These are phyloP conservation scores for Fusarium sterilihyphosum DNA, from an alignment of 2,329 filamentous ascomycete species.

Conservation along the genomic window DNA sequence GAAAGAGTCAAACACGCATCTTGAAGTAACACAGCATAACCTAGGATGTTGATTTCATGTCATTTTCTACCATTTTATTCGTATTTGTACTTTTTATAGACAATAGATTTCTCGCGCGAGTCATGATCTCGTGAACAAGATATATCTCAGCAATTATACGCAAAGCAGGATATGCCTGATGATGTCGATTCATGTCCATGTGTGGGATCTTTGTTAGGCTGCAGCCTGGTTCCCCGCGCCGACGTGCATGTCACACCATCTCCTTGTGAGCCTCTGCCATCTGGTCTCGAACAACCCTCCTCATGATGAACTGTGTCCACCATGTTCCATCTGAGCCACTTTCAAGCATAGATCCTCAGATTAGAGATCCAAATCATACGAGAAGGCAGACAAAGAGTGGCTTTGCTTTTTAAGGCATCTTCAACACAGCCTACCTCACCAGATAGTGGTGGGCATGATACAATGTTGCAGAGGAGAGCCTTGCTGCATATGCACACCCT, in stretches of 20 bases:
- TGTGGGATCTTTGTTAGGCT: neutral
- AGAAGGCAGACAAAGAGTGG: neutral
- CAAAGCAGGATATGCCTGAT: neutral
- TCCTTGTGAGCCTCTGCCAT: neutral
- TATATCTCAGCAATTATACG: neutral
- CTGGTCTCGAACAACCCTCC: neutral
- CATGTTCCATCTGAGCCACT: neutral
- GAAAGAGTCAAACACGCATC: neutral
- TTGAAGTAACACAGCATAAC: neutral
- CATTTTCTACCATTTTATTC: neutral
- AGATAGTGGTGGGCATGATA: neutral
- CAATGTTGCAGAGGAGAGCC: neutral
- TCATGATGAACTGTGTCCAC: neutral
- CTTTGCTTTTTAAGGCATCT: neutral
- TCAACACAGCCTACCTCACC: neutral
- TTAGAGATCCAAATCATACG: neutral
- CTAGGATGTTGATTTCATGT: neutral
- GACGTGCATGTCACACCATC: neutral
- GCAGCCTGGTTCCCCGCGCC: neutral
- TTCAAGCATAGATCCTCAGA: neutral
- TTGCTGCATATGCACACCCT: neutral
- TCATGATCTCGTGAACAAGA: neutral
- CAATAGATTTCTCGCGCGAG: neutral
- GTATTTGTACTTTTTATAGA: neutral
- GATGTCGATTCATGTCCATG: neutral